Evolutionary conservation across 441 rosid species (phyloP).

Genomic region (Pelargonium hybrid): DNA sequence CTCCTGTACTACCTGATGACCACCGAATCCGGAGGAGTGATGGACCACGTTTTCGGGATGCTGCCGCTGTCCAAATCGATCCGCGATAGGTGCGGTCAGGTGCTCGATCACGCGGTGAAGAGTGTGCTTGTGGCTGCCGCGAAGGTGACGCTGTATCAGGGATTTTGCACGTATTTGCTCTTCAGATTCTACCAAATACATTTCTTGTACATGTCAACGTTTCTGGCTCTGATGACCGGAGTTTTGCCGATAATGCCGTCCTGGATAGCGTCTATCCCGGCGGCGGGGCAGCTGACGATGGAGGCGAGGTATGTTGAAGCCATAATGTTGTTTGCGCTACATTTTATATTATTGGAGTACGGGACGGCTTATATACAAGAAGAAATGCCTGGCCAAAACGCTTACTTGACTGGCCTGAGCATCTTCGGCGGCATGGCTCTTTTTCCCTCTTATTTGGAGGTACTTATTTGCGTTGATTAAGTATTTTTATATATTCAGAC

Average conservation of each 20-base stretch:
- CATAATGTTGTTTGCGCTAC: neutral
- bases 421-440: neutral
- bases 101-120: neutral
- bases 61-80: neutral
- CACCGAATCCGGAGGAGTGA: neutral
- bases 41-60: neutral
- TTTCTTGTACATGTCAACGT: neutral
- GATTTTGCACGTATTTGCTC: neutral
- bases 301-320: neutral
- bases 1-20: neutral
- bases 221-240: neutral
- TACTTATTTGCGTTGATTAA: too few relatives aligned
- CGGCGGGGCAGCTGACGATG: neutral
- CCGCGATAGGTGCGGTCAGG: neutral
- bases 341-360: neutral
- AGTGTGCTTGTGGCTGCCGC: neutral
- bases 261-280: neutral
- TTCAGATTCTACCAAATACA: neutral
- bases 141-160: neutral
- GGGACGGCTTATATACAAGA: neutral
- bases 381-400: neutral
- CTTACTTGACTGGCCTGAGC: neutral
- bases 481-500: too few relatives aligned
- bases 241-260: neutral
- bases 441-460: neutral